phyloP scores from a whole-genome alignment of 2,329 filamentous ascomycete genomes.

The Myriangium duriaei region DNA sequence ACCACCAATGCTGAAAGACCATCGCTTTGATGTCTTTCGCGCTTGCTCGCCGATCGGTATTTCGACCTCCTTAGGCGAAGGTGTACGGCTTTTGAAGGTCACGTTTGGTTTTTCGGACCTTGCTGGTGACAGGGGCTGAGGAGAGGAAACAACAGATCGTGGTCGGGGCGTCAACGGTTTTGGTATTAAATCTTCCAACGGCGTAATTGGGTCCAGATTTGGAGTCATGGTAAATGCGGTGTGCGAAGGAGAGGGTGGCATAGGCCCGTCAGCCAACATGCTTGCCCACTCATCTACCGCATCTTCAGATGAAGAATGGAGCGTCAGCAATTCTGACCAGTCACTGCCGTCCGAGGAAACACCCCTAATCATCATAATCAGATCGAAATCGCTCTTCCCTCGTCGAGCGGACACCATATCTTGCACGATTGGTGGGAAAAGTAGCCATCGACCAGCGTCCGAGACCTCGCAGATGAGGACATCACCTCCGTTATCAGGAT shows the following conservation, averaged over 20 bases:
- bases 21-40: slow-evolving; percentile 33
- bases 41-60: slow-evolving; percentile 50
- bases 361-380: slow-evolving; percentile 81
- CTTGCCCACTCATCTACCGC: slow-evolving; percentile 77
- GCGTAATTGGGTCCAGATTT: slow-evolving; percentile 1
- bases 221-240: slow-evolving; percentile 21
- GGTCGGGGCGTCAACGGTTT: not conserved
- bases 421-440: slow-evolving; percentile 78
- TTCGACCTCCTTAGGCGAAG: slow-evolving; percentile 40
- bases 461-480: slow-evolving; percentile 89
- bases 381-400: slow-evolving; percentile 57
- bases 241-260: slow-evolving; percentile 44
- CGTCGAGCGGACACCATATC: slow-evolving; percentile 65
- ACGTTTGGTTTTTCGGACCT: slow-evolving; percentile 32
- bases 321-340: slow-evolving; percentile 76
- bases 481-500: slow-evolving; percentile 59
- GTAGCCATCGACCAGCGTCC: slow-evolving; percentile 61
- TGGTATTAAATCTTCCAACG: slow-evolving; percentile 1
- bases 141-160: slow-evolving; percentile 1
- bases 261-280: slow-evolving; percentile 58
- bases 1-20: slow-evolving; percentile 16
- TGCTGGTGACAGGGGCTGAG: slow-evolving; percentile 14
- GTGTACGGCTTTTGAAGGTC: slow-evolving; percentile 7
- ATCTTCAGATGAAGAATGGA: slow-evolving; percentile 63
- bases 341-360: slow-evolving; percentile 46